Evolutionary conservation across 2,329 filamentous ascomycete genomes (phyloP), one percentile per base, ranked within the genome.

Genomic region (Ustilaginoidea virens): DNA sequence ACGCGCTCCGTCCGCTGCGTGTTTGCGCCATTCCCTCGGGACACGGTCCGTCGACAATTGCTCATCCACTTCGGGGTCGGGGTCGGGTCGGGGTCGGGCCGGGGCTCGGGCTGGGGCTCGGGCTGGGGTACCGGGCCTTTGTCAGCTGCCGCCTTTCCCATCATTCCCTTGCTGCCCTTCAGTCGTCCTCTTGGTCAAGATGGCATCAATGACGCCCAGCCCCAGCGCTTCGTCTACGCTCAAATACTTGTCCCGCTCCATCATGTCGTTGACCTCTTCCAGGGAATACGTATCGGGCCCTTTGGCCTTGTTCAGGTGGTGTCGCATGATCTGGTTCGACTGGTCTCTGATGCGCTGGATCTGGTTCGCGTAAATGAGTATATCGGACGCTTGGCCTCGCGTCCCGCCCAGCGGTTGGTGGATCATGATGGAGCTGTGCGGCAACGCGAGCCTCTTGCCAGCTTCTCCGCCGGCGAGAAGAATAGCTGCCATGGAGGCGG

Each of bases 191-290:
- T 67, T 67, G 26, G 74, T 66, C 42, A 98, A 48, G 35, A 98
- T 86, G 56, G 87, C 75, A 51, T 98, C 90, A 36, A 98, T 74
- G 42, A 98, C 81, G 0, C 90, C 90, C 53, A 92, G 69, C 28
- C 92, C 82, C 44, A 83, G 61, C 7, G 90, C 90, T 59, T 98
- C 86, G 25, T 82, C 61, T 0, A 86, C 85, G 31, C 78, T 79
- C 66, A 98, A 69, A 44, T 94, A 96, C 47, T 90, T 90, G 52
- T 98, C 90, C 33, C 90, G 65, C 61, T 98, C 90, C 87, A 98
- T 96, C 52, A 94, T 69, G 49, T 77, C 82, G 53, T 90, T 87
- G 46, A 98, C 80, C 46, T 92, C 80, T 27, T 85, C 75, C 20
- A 92, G 46, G 19, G 65, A 74, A 50, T 83, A 75, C 53, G 82